Evolutionary conservation across 2,329 filamentous ascomycete species (phyloP), one percentile per base, ranked within the genome.

Genomic region (Fusarium sulawesiense): DNA sequence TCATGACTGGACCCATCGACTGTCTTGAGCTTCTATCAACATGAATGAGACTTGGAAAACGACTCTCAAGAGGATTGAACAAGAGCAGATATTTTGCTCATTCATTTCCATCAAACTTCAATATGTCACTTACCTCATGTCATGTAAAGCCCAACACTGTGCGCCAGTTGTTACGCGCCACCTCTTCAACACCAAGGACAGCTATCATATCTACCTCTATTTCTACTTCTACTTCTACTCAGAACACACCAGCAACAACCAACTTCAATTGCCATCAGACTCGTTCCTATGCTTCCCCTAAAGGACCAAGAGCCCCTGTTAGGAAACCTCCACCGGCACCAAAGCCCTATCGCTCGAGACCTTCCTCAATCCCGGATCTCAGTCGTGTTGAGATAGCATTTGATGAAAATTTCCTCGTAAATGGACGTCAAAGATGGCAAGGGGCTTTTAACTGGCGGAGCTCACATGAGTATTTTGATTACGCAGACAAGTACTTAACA

Each of bases 381-480:
- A 12, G 18, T n/a, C 10, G 18, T 37, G 10, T 37, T 37, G 4
- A 37, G 34, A 2, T 37, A 37, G 11, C 34, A 37, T 10, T 37
- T n/a, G 3, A 37, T 12, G 40, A 60, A 4, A 40, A 56, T n/a
- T 56, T 60, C 9, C 75, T 80, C 21, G 68, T 72, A 34, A 27
- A 25, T 7, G 60, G 71, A 27, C 61, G 78, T 11, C 51, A 48
- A 29, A 23, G 61, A 67, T 27, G 55, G 42, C 8, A 18, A 2
- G 62, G 64, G 14, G 37, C 55, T 4, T 72, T 77, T 54, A 55
- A 57, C 9, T 63, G 45, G 18, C 45, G 73, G n/a, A 70, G 71
- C 2, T 53, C 75, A 8, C 61, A 66, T 4, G 61, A 74, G 45
- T 80, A 78, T 41, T 74, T 76, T 42, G 57, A 65, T 8, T 60